These are phyloP conservation scores for Citrus inodora DNA, from an alignment of 345 rosid species.

Conservation along the genomic window DNA sequence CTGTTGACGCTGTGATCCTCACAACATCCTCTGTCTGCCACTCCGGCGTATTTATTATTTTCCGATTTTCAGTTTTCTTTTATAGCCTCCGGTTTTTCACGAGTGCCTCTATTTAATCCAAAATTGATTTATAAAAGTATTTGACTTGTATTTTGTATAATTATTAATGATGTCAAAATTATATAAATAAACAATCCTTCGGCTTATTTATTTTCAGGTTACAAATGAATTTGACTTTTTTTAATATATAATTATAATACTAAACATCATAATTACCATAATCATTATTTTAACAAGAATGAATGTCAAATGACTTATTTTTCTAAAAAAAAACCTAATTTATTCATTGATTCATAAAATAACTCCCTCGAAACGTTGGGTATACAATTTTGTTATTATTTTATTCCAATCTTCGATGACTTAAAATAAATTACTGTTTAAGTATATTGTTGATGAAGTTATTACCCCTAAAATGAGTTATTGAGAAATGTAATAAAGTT, in stretches of 20 bases:
- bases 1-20: conserved; percentile 32
- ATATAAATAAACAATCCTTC: background rate
- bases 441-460: too few relatives aligned
- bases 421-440: too few relatives aligned
- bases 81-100: background rate
- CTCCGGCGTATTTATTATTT: conserved; percentile 16
- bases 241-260: too few relatives aligned
- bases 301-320: background rate
- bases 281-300: background rate
- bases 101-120: background rate
- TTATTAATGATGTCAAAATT: background rate
- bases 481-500: background rate
- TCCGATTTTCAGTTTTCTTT: background rate
- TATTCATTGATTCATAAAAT: background rate
- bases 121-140: background rate
- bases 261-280: too few relatives aligned
- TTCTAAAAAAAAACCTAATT: background rate
- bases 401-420: too few relatives aligned
- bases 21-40: conserved; percentile 43
- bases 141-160: background rate
- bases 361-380: background rate
- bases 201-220: background rate
- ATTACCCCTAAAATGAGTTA: too few relatives aligned
- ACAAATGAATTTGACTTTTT: background rate
- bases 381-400: too few relatives aligned